These are phyloP conservation scores for Stachybotrys echinatus DNA, from an alignment of 2,329 filamentous ascomycete genomes.

Conservation along the genomic window DNA sequence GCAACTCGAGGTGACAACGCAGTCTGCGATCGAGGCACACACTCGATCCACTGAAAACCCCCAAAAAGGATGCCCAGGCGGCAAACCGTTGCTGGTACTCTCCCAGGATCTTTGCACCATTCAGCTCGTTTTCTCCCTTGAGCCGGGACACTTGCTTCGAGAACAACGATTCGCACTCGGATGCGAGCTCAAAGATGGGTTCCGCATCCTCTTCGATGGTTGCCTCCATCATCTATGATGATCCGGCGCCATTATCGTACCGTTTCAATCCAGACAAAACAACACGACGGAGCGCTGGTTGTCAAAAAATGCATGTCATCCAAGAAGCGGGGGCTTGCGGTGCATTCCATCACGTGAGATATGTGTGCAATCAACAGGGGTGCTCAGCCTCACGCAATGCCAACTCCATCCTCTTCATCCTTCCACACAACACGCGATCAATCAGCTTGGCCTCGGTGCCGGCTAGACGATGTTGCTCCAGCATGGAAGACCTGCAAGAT, in stretches of 20 bases:
- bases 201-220: neutral
- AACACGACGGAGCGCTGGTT: too few relatives aligned
- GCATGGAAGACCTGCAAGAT: too few relatives aligned
- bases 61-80: conserved; percentile 6
- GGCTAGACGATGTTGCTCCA: too few relatives aligned
- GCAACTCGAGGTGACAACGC: conserved; percentile 1
- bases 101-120: conserved; percentile 3
- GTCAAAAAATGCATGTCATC: too few relatives aligned
- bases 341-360: neutral
- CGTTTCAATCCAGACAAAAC: too few relatives aligned
- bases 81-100: conserved; percentile 6
- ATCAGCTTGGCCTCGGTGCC: too few relatives aligned
- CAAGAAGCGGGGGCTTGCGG: too few relatives aligned
- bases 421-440: too few relatives aligned
- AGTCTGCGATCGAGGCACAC: conserved; percentile 7
- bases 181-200: neutral
- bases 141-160: neutral
- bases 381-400: too few relatives aligned
- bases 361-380: too few relatives aligned
- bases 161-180: conserved; percentile 2
- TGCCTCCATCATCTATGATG: neutral
- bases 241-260: too few relatives aligned
- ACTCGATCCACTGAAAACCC: conserved; percentile 2
- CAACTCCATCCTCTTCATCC: too few relatives aligned
- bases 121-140: neutral